Conservation (phyloP, 2,329 filamentous ascomycete species). For the Beauveria caledonica region DNA sequence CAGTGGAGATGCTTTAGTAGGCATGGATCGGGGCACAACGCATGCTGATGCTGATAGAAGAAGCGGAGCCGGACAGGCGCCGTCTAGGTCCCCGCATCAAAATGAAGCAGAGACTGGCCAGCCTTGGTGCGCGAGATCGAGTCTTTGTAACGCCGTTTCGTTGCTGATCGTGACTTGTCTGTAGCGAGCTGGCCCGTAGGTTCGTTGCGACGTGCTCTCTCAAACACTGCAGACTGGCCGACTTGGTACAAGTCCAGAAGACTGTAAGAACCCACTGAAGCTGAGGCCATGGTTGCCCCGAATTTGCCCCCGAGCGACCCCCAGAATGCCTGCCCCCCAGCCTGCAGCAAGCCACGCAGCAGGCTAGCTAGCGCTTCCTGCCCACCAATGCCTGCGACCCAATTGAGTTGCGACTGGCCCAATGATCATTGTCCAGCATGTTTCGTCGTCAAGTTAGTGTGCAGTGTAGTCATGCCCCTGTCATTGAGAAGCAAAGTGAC, state of each 20-base stretch:
- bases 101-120: not conserved
- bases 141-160: not conserved
- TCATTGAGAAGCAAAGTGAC: not conserved
- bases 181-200: not conserved
- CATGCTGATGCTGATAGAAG: slow-evolving; percentile 9
- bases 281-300: slow-evolving; percentile 6
- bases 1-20: slow-evolving; percentile 3
- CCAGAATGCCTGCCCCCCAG: slow-evolving; percentile 1
- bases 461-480: slow-evolving; percentile 7
- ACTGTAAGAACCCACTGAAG: slow-evolving; percentile 2
- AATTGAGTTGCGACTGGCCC: not conserved
- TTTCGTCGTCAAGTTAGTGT: not conserved
- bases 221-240: not conserved
- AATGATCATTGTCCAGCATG: not conserved
- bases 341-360: slow-evolving; percentile 6
- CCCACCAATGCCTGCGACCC: not conserved
- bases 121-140: not conserved
- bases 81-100: not conserved
- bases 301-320: not conserved
- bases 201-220: not conserved
- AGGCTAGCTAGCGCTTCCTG: not conserved
- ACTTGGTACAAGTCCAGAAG: not conserved
- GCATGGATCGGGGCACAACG: slow-evolving; percentile 9
- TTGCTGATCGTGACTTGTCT: not conserved
- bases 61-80: slow-evolving; percentile 7